Percentiles rank a stretch among this genome's conserved stretches.
phyloP scores from a whole-genome alignment of 495 filamentous ascomycete genomes.

The Aspergillus sparsus region DNA sequence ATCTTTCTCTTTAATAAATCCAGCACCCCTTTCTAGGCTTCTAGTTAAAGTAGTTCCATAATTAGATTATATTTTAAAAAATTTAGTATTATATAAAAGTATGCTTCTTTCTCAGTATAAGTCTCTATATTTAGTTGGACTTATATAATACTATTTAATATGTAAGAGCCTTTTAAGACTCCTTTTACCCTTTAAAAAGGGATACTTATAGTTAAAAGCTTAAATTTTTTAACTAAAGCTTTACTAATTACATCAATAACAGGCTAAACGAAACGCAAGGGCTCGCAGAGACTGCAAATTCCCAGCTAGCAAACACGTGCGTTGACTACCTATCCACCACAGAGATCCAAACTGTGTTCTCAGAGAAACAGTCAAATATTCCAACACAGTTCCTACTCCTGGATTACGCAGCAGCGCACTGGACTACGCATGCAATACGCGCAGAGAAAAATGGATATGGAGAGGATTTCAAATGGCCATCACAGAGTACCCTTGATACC shows the following conservation, averaged over 20 bases:
- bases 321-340: too few species aligned
- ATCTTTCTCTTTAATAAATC: background rate
- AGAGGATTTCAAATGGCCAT: too few species aligned
- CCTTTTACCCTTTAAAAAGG: background rate
- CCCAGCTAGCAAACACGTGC: too few species aligned
- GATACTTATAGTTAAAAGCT: background rate
- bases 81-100: background rate
- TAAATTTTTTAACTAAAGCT: background rate
- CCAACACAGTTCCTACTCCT: too few species aligned
- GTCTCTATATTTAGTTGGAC: slow-evolving; percentile 4
- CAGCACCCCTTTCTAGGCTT: background rate
- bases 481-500: too few species aligned
- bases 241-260: slow-evolving; percentile 6
- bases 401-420: too few species aligned
- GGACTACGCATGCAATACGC: too few species aligned
- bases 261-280: too few species aligned
- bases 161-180: background rate
- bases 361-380: too few species aligned
- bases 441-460: too few species aligned
- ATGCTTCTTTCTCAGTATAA: background rate
- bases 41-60: background rate
- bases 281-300: too few species aligned
- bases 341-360: too few species aligned
- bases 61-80: background rate
- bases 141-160: slow-evolving; percentile 1